Evolutionary conservation across 495 filamentous ascomycete genomes (phyloP).

Genomic region (Podospora pseudocomata): DNA sequence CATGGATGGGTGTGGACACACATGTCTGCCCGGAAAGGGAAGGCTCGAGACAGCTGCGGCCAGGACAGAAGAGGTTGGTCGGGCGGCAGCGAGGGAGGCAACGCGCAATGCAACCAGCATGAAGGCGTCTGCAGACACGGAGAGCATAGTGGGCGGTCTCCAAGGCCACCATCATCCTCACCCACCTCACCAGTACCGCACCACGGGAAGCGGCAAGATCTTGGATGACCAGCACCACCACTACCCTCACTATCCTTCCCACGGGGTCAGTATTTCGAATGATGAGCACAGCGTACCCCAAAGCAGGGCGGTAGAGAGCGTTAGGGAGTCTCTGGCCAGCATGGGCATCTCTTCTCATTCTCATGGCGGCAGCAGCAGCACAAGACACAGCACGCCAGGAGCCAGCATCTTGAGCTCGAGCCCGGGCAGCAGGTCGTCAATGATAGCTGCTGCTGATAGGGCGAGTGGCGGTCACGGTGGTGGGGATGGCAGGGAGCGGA

Average conservation of each 20-base stretch:
- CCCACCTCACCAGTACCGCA: conserved; percentile 14
- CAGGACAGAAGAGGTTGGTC: conserved; percentile 42
- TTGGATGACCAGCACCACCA: neutral
- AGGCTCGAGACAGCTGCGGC: conserved; percentile 43
- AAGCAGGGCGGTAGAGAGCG: conserved; percentile 53
- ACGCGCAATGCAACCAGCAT: conserved; percentile 25
- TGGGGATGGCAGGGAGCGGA: conserved; percentile 33
- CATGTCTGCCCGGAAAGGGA: conserved; percentile 62
- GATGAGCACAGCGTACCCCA: conserved; percentile 45
- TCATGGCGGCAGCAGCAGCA: conserved; percentile 4
- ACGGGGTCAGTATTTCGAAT: conserved; percentile 14
- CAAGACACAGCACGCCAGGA: conserved; percentile 5
- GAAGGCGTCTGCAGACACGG: conserved; percentile 3
- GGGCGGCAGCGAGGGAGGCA: conserved; percentile 40
- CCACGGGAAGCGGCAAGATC: conserved; percentile 21
- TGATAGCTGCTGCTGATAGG: conserved; percentile 27
- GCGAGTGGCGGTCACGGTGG: neutral
- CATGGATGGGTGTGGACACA: conserved; percentile 67
- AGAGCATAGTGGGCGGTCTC: neutral
- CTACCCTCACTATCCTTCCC: conserved; percentile 1
- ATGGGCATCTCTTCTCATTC: neutral
- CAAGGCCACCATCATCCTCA: neutral
- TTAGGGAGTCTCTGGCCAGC: conserved; percentile 39
- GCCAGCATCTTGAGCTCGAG: conserved; percentile 44
- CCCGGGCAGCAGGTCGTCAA: conserved; percentile 29